Conservation (phyloP, 176 grass and related monocot species). For the Aegilops umbellulata region DNA sequence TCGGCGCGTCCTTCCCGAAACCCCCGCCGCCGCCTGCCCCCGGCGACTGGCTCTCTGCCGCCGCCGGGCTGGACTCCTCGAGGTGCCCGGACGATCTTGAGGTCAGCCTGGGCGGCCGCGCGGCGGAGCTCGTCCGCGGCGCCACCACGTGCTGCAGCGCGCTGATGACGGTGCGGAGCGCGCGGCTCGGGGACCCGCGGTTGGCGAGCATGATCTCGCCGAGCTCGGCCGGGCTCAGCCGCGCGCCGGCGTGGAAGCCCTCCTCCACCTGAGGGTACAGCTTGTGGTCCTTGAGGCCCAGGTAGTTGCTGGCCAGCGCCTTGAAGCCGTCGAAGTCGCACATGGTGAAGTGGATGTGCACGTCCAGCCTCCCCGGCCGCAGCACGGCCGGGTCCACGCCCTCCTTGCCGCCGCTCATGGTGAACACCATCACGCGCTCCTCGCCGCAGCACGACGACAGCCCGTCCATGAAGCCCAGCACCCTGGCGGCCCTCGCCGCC, state of each 20-base stretch:
- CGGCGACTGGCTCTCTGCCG: constrained; percentile 23
- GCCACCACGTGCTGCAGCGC: constrained; percentile 55
- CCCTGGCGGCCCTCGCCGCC: constrained; percentile 33
- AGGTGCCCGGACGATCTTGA: constrained; percentile 36
- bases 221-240: constrained; percentile 87
- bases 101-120: constrained; percentile 24
- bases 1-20: constrained; percentile 59
- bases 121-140: neutral
- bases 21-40: neutral
- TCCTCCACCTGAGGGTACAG: constrained; percentile 95
- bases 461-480: constrained; percentile 95
- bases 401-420: constrained; percentile 67
- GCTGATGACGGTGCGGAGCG: constrained; percentile 81
- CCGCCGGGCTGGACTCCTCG: constrained; percentile 5
- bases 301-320: constrained; percentile 78
- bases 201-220: constrained; percentile 98
- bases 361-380: constrained; percentile 75
- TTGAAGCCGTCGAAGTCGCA: constrained; percentile 94
- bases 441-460: constrained; percentile 79
- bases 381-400: constrained; percentile 77
- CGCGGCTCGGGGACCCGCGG: constrained; percentile 72
- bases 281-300: constrained; percentile 96
- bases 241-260: constrained; percentile 69
- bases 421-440: constrained; percentile 95
- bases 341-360: constrained; percentile 88